A percentile compares a stretch with the other conserved stretches of the same genome.
These are phyloP conservation scores for Arachis stenosperma DNA, from an alignment of 306 rosid genomes.

Conservation along the genomic window DNA sequence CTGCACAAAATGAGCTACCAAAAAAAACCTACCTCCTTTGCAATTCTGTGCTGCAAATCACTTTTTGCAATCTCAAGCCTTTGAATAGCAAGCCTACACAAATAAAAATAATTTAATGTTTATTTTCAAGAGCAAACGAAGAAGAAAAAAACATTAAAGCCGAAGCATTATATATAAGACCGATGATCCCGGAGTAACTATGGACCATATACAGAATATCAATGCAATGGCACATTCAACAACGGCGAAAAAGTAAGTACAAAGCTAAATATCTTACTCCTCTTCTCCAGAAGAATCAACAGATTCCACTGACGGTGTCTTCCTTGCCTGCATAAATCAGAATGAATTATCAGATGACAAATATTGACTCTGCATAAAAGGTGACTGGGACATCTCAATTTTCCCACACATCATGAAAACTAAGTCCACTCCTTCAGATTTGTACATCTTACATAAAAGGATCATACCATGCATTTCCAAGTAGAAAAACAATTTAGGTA, in stretches of 20 bases:
- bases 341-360: constrained; percentile 40
- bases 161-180: neutral
- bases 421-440: constrained; percentile 21
- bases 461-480: neutral
- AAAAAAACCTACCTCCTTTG: constrained; percentile 79
- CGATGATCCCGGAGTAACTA: constrained; percentile 1
- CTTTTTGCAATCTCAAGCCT: constrained; percentile 93
- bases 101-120: constrained; percentile 15
- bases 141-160: neutral
- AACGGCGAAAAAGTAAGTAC: constrained; percentile 19
- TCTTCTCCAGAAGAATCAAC: constrained; percentile 98
- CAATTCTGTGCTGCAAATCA: constrained; percentile 92
- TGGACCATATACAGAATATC: constrained; percentile 25
- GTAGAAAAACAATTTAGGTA: neutral
- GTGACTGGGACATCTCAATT: constrained; percentile 5
- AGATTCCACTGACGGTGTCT: constrained; percentile 90
- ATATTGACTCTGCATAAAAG: constrained; percentile 16
- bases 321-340: constrained; percentile 73
- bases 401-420: constrained; percentile 5
- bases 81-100: constrained; percentile 87
- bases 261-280: constrained; percentile 69
- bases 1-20: constrained; percentile 30
- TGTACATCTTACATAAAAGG: constrained; percentile 2
- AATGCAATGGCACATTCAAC: neutral
- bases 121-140: neutral